A percentile compares a stretch with the other conserved stretches of the same genome.
phyloP scores from a whole-genome alignment of 306 rosid genomes.

The Gastrolobium bilobum region DNA sequence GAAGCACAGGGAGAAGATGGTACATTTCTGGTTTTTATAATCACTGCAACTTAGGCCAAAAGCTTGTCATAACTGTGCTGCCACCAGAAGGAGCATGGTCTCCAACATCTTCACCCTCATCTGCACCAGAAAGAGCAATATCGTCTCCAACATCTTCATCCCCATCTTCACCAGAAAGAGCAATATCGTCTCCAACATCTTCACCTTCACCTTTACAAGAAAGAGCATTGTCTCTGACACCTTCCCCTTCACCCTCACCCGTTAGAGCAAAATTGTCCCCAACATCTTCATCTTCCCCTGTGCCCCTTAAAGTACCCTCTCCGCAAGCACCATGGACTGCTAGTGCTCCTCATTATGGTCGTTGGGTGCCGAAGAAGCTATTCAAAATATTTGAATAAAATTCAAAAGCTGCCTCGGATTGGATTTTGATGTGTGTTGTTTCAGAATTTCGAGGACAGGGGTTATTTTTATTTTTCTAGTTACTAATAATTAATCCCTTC shows the following conservation, averaged over 20 bases:
- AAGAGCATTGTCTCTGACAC: background rate
- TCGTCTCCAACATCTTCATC: background rate
- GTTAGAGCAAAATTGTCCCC: background rate
- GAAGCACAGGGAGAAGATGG: conserved; percentile 39
- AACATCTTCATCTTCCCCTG: background rate
- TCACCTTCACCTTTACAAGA: background rate
- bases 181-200: background rate
- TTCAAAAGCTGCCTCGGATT: background rate
- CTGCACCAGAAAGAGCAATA: background rate
- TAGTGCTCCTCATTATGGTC: background rate
- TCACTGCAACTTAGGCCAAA: conserved; percentile 39
- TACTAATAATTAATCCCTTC: background rate
- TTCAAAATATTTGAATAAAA: background rate
- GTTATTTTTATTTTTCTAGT: background rate
- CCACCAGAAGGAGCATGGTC: conserved; percentile 2
- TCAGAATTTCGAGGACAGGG: background rate
- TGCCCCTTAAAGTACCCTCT: background rate
- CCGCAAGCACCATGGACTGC: conserved; percentile 19
- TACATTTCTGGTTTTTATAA: conserved; percentile 25
- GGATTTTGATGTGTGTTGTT: background rate
- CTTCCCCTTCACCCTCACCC: background rate
- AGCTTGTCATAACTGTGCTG: conserved; percentile 40
- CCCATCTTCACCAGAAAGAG: background rate
- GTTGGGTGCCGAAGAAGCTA: conserved; percentile 27
- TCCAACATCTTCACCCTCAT: conserved; percentile 1